These are phyloP conservation scores for Arthrinium phaeospermum DNA, from an alignment of 2,329 filamentous ascomycete species.

Conservation along the genomic window DNA sequence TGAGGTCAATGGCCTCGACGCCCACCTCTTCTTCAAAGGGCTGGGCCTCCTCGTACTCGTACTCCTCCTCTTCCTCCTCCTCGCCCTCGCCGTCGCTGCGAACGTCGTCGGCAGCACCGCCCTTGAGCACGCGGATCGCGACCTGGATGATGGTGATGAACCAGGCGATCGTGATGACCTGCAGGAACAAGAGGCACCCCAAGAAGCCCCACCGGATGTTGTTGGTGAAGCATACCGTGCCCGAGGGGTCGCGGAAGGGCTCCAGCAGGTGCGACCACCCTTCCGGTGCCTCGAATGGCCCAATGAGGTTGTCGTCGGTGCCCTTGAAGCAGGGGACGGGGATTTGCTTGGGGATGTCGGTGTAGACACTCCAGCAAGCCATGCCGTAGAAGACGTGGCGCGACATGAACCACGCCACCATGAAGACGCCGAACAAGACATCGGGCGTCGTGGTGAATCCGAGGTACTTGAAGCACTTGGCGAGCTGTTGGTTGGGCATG, in stretches of 20 bases:
- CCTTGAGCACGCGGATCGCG: slow-evolving; percentile 78
- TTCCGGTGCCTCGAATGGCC: slow-evolving; percentile 58
- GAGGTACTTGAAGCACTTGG: slow-evolving; percentile 93
- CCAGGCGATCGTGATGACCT: slow-evolving; percentile 84
- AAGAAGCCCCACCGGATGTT: slow-evolving; percentile 80
- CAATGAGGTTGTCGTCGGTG: slow-evolving; percentile 57
- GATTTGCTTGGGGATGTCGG: slow-evolving; percentile 67
- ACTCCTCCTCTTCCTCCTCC: slow-evolving; percentile 61
- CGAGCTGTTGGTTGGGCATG: too few species aligned
- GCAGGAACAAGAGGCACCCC: slow-evolving; percentile 75
- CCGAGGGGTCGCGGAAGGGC: slow-evolving; percentile 74
- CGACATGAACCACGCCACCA: slow-evolving; percentile 81
- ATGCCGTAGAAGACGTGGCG: slow-evolving; percentile 82
- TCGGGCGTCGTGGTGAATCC: slow-evolving; percentile 80
- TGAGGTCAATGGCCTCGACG: slow-evolving; percentile 72
- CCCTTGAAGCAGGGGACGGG: slow-evolving; percentile 74
- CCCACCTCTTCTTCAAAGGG: slow-evolving; percentile 77
- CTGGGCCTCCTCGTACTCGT: slow-evolving; percentile 58
- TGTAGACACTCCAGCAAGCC: slow-evolving; percentile 83
- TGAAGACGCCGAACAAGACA: slow-evolving; percentile 81
- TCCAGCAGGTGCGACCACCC: slow-evolving; percentile 70
- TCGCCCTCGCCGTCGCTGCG: slow-evolving; percentile 86
- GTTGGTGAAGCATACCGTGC: slow-evolving; percentile 80
- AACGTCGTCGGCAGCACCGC: slow-evolving; percentile 80
- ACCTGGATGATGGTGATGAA: slow-evolving; percentile 88